Base-by-base conservation (phyloP, 2,329 filamentous ascomycete genomes). In the Fusarium euwallaceae region DNA sequence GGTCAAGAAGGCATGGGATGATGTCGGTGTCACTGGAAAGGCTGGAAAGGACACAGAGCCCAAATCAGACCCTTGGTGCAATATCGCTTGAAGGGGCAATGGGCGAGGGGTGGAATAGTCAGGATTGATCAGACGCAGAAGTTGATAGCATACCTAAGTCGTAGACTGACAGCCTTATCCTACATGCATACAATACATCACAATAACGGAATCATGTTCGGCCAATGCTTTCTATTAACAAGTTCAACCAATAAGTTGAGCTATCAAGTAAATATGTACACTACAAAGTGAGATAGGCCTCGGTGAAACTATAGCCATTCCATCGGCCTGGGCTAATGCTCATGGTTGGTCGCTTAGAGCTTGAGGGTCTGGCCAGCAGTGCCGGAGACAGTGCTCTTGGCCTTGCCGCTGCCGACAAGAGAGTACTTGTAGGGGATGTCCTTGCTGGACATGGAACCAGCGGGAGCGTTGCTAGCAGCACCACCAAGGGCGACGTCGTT, bases 381-480 rank as follows among this genome's bases (percentile, higher is more conserved):
- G 64, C 79, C 78, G 16, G 78, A 76, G 61, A 89, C 84, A 20
- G 84, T 81, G 53, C 77, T 80, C 80, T 86, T 84, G 64, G 89
- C 86, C 58, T 82, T 86, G 36, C 71, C 81, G 4, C 86, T 85
- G 3, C 87, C 88, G 59, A 90, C 80, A n/a, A 79, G 77, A 55
- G 69, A 70, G 79, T 87, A 82, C 37, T 81, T 83, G 82, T 91
- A 91, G 45, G 80, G 78, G 79, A 92, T 91, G 3, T 86, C 86
- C n/a, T 89, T 83, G 37, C 82, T 83, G 61, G 81, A 87, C 58
- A 90, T 82, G n/a, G 85, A 88, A 29, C 88, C 87, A 61, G 81
- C 78, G 9, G 85, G 84, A 6, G 88, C 90, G 37, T 77, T 71
- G 72, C 76, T 79, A 66, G 67, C 72, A 62, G 74, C 75, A 24